Conservation (phyloP, 257 asterid genomes). For the Solanum tarijense region DNA sequence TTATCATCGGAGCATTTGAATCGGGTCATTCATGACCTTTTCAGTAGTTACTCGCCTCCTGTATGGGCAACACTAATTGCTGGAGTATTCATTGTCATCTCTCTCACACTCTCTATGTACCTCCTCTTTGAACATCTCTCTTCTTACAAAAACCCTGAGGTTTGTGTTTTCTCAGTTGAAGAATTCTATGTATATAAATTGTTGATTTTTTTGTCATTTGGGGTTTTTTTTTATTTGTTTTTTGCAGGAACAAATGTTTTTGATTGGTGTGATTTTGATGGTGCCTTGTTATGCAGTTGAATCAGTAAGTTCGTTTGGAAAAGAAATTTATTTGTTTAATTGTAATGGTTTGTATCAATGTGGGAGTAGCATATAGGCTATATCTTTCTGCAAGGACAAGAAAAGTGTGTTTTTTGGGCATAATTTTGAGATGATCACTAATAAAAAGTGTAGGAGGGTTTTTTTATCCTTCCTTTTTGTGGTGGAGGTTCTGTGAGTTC, state of each 20-base stretch:
- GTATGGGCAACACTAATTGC: conserved; percentile 82
- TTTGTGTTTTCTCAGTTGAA: not conserved
- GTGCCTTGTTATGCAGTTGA: conserved; percentile 92
- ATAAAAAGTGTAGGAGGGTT: not conserved
- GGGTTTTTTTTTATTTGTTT: not conserved
- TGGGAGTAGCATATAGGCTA: not conserved
- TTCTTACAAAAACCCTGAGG: conserved; percentile 93
- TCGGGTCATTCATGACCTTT: not conserved
- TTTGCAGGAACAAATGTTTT: conserved; percentile 82
- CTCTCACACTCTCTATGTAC: conserved; percentile 69
- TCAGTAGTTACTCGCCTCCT: conserved; percentile 51
- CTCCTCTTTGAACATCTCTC: conserved; percentile 90
- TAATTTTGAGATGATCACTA: not conserved
- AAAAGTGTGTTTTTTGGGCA: not conserved
- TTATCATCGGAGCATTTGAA: not conserved
- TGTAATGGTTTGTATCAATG: not conserved
- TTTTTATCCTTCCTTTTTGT: not conserved
- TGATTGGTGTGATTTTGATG: conserved; percentile 89
- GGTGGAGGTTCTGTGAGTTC: not conserved
- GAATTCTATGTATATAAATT: not conserved
- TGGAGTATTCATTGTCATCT: conserved; percentile 46
- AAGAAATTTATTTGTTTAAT: not conserved
- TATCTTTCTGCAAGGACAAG: not conserved
- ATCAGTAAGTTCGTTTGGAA: conserved; percentile 43
- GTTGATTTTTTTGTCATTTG: not conserved